Evolutionary conservation across 2,329 filamentous ascomycete genomes (phyloP), one percentile per base, ranked within the genome.

Genomic region (Diaporthe helianthi): DNA sequence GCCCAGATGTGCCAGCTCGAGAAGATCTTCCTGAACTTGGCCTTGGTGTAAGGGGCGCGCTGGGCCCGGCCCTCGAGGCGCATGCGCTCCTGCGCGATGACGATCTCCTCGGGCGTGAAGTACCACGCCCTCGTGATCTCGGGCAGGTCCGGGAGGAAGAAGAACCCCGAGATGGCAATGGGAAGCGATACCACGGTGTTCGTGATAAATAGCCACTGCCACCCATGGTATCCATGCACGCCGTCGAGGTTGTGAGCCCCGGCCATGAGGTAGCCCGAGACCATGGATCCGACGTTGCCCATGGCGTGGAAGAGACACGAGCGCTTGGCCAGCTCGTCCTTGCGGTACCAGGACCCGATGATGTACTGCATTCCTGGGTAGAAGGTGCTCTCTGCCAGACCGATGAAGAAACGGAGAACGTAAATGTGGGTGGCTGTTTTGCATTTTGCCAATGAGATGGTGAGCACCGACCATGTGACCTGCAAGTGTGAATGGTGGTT

Each of bases 1-100:
- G 85, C 72, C 67, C 89, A 92, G 1, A 92, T 86, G 71, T 89
- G 89, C 89, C 90, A 92, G 7, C 85, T 86, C 0, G 82, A 81
- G 68, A 91, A 86, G 22, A 91, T 90, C 73, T 85, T 86, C 76
- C 82, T 83, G 47, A 91, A 74, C 77, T 89, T 90, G 78, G 75
- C 73, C 65, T 75, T 76, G 0, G 80, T 83, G 69, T 78, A 83
- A 0, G 78, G 77, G 0, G 79, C 78, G 0, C 83, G 77, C 36
- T 78, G 78, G 2, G 82, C 83, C 4, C 83, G 80, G 1, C 83
- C 83, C 71, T 85, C 84, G 1, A 83, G 76, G 54, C 77, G 70
- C 80, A 83, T 83, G 17, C 81, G 79, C 68, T 76, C 78, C 55
- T 79, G 76, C 0, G 80, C 82, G 3, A 83, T 73, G 5, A 70